Base-by-base conservation (phyloP, 2,329 filamentous ascomycete species). In the Cordyceps javanica region DNA sequence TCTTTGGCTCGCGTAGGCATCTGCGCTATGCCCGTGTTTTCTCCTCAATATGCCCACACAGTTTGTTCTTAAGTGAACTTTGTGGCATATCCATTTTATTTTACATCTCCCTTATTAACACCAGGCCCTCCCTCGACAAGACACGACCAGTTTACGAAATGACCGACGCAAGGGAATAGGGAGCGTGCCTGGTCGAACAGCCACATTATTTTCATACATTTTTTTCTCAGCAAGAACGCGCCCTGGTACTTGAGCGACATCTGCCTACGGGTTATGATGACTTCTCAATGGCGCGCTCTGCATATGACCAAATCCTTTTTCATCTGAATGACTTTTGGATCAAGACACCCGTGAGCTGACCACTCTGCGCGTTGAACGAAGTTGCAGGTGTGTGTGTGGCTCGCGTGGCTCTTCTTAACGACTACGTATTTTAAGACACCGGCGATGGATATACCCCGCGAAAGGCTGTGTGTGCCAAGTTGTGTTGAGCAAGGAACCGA, bases 371-470 rank as follows among this genome's bases (percentile, higher is more conserved):
- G 65, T 68, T 66, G 64, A 68, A 71, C 67, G 66, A 68, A 68
- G 30, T 36, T 26, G 51, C 46, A 19, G 46, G 70, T 63, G 65
- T 53, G 65, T 61, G 58, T 62, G 58, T 61, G 61, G 68, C 68
- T 70, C 65, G 70, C 66, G 62, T 70, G 67, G 68, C 66, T 70
- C 70, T 70, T 68, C 62, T 66, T 67, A 62, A 68, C 67, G 64
- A 66, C 59, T 62, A 70, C 66, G 66, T 55, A 66, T 63, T 67
- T 63, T 64, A 69, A 64, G 69, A 68, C 71, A 71, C 68, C 68
- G 69, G 70, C 69, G 71, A 73, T 70, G 71, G 71, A 73, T 73
- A 73, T 73, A 73, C 71, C 71, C 70, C 68, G 67, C 65, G 70
- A 72, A 67, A 49, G 53, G 68, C 69, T 69, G 65, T 68, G 69